A percentile compares a stretch with the other conserved stretches of the same genome.
phyloP scores from a whole-genome alignment of 2,329 filamentous ascomycete genomes.

The Septoria linicola region DNA sequence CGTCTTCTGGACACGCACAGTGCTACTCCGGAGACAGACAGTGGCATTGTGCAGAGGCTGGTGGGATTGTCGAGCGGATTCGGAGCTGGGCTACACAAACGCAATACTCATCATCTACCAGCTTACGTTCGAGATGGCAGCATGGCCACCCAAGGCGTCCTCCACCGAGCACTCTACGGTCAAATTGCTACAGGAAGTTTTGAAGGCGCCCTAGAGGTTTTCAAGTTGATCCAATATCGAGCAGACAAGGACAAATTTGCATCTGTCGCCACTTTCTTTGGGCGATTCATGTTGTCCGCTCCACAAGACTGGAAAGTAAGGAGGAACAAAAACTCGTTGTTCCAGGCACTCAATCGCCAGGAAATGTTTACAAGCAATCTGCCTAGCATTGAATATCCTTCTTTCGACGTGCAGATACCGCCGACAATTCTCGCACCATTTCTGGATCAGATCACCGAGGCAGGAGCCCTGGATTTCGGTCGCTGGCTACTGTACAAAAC shows the following conservation, averaged over 20 bases:
- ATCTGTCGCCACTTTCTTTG: constrained; percentile 46
- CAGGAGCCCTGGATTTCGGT: constrained; percentile 51
- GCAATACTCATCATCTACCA: constrained; percentile 38
- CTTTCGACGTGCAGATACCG: constrained; percentile 49
- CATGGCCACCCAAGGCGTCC: constrained; percentile 43
- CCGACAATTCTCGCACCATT: constrained; percentile 50
- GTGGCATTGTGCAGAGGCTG: constrained; percentile 44
- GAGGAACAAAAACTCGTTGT: constrained; percentile 15
- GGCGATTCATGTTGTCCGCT: background rate
- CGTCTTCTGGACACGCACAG: constrained; percentile 53
- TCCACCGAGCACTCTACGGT: constrained; percentile 45
- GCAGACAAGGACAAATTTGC: constrained; percentile 47
- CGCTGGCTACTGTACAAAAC: constrained; percentile 54
- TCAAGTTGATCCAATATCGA: constrained; percentile 41
- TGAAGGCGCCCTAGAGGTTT: constrained; percentile 40
- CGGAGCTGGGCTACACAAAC: constrained; percentile 42
- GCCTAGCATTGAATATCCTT: constrained; percentile 45
- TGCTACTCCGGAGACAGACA: constrained; percentile 47
- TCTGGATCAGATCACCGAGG: constrained; percentile 51
- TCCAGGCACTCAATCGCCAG: constrained; percentile 29
- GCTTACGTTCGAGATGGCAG: constrained; percentile 48
- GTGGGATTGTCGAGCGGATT: constrained; percentile 41
- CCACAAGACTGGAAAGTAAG: background rate
- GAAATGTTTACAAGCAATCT: constrained; percentile 34
- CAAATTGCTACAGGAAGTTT: constrained; percentile 43